A percentile compares a stretch with the other conserved stretches of the same genome.
Conservation (phyloP, 2,329 filamentous ascomycete species). For the Elsinoe fawcettii region DNA sequence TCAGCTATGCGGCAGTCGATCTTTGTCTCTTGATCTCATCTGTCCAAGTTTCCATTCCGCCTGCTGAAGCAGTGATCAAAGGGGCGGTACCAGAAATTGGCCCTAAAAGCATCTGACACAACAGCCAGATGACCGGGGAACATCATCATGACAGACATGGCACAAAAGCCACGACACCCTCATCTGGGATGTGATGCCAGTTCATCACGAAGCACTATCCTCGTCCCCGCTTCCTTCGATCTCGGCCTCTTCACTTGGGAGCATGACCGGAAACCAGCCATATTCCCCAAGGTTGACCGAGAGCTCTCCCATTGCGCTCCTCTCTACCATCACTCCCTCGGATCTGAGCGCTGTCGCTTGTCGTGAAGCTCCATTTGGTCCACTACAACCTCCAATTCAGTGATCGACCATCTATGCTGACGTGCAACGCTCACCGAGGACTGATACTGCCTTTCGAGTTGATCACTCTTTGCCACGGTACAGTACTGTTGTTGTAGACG, state of each 20-base stretch:
- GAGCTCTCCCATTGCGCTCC: conserved; percentile 41
- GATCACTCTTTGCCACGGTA: conserved; percentile 92
- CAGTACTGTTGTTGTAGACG: conserved; percentile 64
- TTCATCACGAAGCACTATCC: not conserved
- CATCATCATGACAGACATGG: conserved; percentile 10
- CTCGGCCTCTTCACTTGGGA: conserved; percentile 27
- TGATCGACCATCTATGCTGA: not conserved
- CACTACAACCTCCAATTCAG: conserved; percentile 22
- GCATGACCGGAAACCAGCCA: conserved; percentile 41
- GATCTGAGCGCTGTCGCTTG: conserved; percentile 40
- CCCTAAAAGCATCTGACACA: conserved; percentile 4
- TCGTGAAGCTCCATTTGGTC: conserved; percentile 37
- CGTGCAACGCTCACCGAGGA: conserved; percentile 53
- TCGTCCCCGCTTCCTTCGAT: conserved; percentile 18
- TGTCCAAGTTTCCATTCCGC: not conserved
- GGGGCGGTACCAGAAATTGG: not conserved
- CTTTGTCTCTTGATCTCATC: not conserved
- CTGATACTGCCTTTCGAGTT: conserved; percentile 82
- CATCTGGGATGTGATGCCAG: not conserved
- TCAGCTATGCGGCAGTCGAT: not conserved
- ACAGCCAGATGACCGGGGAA: not conserved
- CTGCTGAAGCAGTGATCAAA: not conserved
- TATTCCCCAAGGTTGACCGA: conserved; percentile 39
- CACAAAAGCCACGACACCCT: conserved; percentile 5
- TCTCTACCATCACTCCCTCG: conserved; percentile 42